phyloP scores from a whole-genome alignment of 1,284 basidiomycete genomes.

The Cryptococcus maquisensis region DNA sequence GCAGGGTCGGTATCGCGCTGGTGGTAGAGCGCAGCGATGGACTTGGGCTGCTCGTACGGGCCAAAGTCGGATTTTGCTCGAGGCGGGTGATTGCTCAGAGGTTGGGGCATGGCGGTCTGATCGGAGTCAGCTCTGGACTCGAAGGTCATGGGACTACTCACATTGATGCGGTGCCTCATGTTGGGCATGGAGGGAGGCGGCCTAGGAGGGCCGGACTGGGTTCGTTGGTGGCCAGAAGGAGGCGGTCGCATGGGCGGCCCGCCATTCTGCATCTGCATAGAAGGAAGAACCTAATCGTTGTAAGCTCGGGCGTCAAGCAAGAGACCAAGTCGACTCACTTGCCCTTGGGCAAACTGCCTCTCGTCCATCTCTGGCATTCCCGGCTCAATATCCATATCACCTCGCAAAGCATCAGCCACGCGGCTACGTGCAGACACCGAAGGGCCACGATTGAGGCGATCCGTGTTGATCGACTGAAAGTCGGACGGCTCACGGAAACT shows the following conservation, averaged over 20 bases:
- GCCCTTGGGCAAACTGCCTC: constrained; percentile 4
- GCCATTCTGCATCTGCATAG: constrained; percentile 5
- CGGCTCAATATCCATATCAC: constrained; percentile 19
- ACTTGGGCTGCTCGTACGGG: constrained; percentile 5
- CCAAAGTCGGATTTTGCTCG: background rate
- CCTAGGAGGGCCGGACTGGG: constrained; percentile 5
- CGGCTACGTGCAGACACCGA: constrained; percentile 9
- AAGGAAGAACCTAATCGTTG: too few species aligned
- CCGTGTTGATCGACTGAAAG: constrained; percentile 12
- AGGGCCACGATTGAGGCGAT: constrained; percentile 1
- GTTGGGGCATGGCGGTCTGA: constrained; percentile 28
- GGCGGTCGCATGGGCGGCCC: too few species aligned
- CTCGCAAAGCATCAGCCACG: constrained; percentile 27
- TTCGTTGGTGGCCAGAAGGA: too few species aligned
- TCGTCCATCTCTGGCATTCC: constrained; percentile 26
- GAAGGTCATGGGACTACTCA: constrained; percentile 7
- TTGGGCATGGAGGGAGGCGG: constrained; percentile 30
- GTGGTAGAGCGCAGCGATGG: constrained; percentile 9
- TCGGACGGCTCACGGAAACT: constrained; percentile 11
- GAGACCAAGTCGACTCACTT: constrained; percentile 14
- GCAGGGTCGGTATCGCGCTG: constrained; percentile 7
- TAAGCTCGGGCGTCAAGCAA: background rate
- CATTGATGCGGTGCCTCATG: constrained; percentile 22
- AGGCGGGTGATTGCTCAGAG: constrained; percentile 10
- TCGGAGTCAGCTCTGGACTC: background rate